Evolutionary conservation across 2,329 filamentous ascomycete species (phyloP).

Genomic region (Dothistroma pini): DNA sequence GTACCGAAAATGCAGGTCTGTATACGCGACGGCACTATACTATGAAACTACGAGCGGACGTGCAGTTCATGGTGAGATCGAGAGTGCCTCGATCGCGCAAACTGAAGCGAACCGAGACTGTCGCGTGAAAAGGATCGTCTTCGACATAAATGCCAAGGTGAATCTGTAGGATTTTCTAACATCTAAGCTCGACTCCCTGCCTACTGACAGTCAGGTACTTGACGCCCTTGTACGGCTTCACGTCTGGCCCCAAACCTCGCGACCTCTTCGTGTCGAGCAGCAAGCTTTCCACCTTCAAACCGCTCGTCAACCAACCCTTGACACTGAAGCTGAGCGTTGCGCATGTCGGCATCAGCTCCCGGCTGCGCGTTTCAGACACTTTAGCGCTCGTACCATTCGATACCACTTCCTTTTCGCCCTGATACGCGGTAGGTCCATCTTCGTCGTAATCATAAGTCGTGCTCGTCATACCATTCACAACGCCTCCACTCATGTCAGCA

Average conservation of each 20-base stretch:
- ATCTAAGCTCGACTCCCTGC: constrained; percentile 51
- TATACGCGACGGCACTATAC: too few species aligned
- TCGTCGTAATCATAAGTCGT: constrained; percentile 42
- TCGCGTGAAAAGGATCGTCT: too few species aligned
- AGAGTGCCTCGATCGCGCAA: too few species aligned
- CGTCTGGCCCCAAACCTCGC: constrained; percentile 75
- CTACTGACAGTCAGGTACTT: constrained; percentile 82
- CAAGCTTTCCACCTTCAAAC: constrained; percentile 60
- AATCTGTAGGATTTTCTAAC: constrained; percentile 26
- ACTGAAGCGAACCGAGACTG: too few species aligned
- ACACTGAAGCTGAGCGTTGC: constrained; percentile 50
- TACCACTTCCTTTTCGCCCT: constrained; percentile 43
- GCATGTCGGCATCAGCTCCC: constrained; percentile 47
- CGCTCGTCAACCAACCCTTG: constrained; percentile 62
- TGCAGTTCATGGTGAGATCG: too few species aligned
- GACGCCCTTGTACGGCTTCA: constrained; percentile 96
- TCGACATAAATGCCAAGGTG: not conserved
- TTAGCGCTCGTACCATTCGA: constrained; percentile 10
- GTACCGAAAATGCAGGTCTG: too few species aligned
- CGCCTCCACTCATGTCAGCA: constrained; percentile 39
- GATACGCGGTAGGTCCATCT: constrained; percentile 26
- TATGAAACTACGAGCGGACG: too few species aligned
- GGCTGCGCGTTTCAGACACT: constrained; percentile 30
- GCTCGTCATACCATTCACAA: constrained; percentile 38
- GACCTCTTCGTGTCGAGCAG: constrained; percentile 72